phyloP scores from a whole-genome alignment of 495 filamentous ascomycete genomes.

The Friedmanniomyces simplex region DNA sequence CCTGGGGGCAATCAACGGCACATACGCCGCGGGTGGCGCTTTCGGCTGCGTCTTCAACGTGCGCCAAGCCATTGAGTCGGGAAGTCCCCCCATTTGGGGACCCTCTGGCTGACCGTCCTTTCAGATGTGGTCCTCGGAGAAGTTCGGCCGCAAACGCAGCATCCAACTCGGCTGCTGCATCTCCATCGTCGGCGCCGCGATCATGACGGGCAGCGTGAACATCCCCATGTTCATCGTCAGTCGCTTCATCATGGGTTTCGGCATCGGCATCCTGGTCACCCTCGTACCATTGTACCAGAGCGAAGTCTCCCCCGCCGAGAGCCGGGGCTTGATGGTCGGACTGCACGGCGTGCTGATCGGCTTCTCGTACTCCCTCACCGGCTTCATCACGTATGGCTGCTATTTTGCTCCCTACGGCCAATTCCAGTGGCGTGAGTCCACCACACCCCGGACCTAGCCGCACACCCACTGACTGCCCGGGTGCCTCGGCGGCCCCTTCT shows the following conservation, averaged over 20 bases:
- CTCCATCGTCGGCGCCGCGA: conserved; percentile 14
- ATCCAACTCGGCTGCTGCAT: conserved; percentile 17
- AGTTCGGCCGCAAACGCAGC: conserved; percentile 16
- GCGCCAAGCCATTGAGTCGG: too few species aligned
- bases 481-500: too few species aligned
- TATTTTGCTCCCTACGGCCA: conserved; percentile 12
- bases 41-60: conserved; percentile 18
- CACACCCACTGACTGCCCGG: too few species aligned
- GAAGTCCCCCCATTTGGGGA: too few species aligned
- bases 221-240: conserved; percentile 18
- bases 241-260: conserved; percentile 12
- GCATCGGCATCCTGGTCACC: conserved; percentile 2
- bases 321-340: conserved; percentile 1
- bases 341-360: conserved; percentile 6
- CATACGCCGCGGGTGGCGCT: conserved; percentile 33
- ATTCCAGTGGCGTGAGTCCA: conserved; percentile 4
- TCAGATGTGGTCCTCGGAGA: conserved; percentile 16
- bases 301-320: conserved; percentile 11
- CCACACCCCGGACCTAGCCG: too few species aligned
- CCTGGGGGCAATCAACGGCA: conserved; percentile 40
- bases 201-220: conserved; percentile 15
- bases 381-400: conserved; percentile 16
- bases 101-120: too few species aligned
- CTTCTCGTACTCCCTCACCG: conserved; percentile 10
- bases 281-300: conserved; percentile 5